Base-by-base conservation (phyloP, 2,329 filamentous ascomycete genomes). In the Xylaria sp. region DNA sequence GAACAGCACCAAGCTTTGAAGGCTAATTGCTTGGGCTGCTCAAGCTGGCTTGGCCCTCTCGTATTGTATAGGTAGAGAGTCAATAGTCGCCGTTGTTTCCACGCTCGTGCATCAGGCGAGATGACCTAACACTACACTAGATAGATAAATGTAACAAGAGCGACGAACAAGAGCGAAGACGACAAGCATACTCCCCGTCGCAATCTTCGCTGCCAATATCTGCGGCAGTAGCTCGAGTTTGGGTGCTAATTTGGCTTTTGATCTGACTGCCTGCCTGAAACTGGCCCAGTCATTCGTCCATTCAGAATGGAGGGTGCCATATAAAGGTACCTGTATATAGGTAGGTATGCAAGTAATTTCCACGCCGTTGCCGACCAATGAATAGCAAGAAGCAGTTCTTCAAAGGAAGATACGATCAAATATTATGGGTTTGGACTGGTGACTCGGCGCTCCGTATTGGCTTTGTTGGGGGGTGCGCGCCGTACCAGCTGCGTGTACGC, bases 111-210 rank as follows among this genome's bases (percentile, higher is more conserved):
- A 31, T 43, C 25, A 5, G n/a, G 37, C 23, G 28, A 55, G 11
- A 35, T 51, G 47, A 19, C 47, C 52, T 25, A 45, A 33, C n/a
- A 35, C 38, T 53, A 49, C 28, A 31, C 38, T 11, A 33, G 46
- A 33, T 51, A 19, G 33, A 51, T 46, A 40, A n/a, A 21, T 57
- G 53, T 35, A 37, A 59, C 33, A 33, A 28, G 21, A 52, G n/a
- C 57, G 50, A 58, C 57, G 50, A 53, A 35, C 53, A 62, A 46
- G 33, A 40, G 55, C 40, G 47, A 25, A 35, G 31, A 35, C 15
- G 15, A 38, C 55, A 50, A 58, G 55, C 55, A 42, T 58, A 31
- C 45, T 51, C 55, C 47, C 28, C 25, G 25, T 58, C 55, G n/a
- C 25, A 42, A 50, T 51, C 46, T 11, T 17, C 33, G 37, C 21